Evolutionary conservation across 345 rosid genomes (phyloP).

Genomic region (Streptanthus diversifolius): DNA sequence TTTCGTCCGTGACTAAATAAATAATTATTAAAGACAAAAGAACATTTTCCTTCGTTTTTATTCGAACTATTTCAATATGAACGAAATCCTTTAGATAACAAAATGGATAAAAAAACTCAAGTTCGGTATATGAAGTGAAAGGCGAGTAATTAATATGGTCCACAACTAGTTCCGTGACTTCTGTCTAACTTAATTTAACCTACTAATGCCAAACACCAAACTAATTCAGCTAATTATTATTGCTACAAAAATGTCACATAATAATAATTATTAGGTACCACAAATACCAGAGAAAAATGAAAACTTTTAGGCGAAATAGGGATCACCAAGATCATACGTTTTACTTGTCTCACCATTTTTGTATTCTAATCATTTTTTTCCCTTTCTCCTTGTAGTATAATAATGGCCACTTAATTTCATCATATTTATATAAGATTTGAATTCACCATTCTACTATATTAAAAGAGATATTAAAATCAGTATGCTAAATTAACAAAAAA

Average conservation of each 20-base stretch:
- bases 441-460: too few species aligned
- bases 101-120: background rate
- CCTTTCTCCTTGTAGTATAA: background rate
- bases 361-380: background rate
- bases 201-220: slow-evolving; percentile 5
- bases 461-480: too few species aligned
- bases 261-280: background rate
- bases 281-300: background rate
- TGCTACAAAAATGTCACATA: background rate
- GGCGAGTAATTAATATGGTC: background rate
- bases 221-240: background rate
- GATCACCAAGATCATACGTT: slow-evolving; percentile 15
- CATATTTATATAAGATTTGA: too few species aligned
- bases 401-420: too few species aligned
- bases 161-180: background rate
- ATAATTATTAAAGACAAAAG: background rate
- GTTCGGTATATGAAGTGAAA: slow-evolving; percentile 2
- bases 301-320: background rate
- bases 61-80: background rate
- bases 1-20: background rate
- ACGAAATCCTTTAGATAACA: background rate
- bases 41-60: background rate
- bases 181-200: slow-evolving; percentile 7
- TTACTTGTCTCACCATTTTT: background rate
- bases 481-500: too few species aligned